Evolutionary conservation across 2,329 filamentous ascomycete genomes (phyloP), one percentile per base, ranked within the genome.

Genomic region (Microcyclospora tardicrescens): DNA sequence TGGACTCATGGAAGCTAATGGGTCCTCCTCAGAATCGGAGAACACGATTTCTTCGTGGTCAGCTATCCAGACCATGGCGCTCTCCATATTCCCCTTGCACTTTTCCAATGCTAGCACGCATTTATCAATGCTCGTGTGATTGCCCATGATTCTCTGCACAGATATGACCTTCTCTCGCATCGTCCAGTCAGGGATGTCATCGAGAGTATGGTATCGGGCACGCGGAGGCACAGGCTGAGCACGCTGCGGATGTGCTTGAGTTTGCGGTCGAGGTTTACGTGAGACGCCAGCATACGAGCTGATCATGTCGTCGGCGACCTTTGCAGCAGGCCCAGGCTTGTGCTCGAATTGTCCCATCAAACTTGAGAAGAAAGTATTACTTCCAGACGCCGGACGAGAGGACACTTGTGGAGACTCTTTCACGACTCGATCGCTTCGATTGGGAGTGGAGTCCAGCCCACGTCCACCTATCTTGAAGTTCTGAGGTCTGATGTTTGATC

Each of bases 401-500:
- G 38, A n/a, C 14, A 37, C 37, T 15, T 35, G 37, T 9, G 54
- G 55, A n/a, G 56, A 54, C 29, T 59, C 56, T 35, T 43, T 39
- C 2, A 49, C 39, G n/a, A 54, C 42, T 5, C 41, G 33, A 14
- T 38, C 38, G 15, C 35, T 37, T n/a, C 48, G 41, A 13, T 49
- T 51, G 10, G 57, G 56, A 15, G 53, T 57, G 14, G 56, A 56
- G 37, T 57, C 45, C 31, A 57, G 40, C 11, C 50, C 50, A 12
- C 54, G 44, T 15, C 55, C 56, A 37, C 62, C 61, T 50, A 63
- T 68, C 29, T 62, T 62, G 46, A 79, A 75, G 34, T 65, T 71
- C 2, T 74, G 71, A 3, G 75, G 72, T 43, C 71, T 73, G 46
- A 83, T 78, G 45, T 79, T 72, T 2, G 71, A 71, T 28, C 61